Conservation (phyloP, 495 filamentous ascomycete species). For the Aspergillus mulundensis region DNA sequence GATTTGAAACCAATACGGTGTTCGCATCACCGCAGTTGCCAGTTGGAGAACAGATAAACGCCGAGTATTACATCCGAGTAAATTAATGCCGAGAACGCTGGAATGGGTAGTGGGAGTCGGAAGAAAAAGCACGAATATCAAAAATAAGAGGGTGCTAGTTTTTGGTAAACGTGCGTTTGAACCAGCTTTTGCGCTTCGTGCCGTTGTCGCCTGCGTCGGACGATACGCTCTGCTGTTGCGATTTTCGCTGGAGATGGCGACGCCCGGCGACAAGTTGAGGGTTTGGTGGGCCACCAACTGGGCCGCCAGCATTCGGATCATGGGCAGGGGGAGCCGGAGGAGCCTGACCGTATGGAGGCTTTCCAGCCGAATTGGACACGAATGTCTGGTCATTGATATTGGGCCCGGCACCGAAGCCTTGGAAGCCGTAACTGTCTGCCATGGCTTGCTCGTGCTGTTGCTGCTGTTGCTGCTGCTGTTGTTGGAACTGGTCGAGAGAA, state of each 20-base stretch:
- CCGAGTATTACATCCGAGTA: constrained; percentile 18
- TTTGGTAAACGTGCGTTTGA: constrained; percentile 77
- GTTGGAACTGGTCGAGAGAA: constrained; percentile 70
- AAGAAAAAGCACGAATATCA: background rate
- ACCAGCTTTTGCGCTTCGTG: constrained; percentile 86
- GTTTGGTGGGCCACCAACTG: constrained; percentile 20
- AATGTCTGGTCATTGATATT: constrained; percentile 17
- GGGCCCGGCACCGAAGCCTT: constrained; percentile 45
- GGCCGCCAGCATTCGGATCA: constrained; percentile 24
- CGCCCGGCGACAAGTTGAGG: constrained; percentile 17
- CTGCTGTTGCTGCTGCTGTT: constrained; percentile 34
- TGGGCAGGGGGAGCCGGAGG: constrained; percentile 6
- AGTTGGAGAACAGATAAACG: constrained; percentile 19
- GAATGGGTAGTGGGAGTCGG: constrained; percentile 1
- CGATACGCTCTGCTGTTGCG: constrained; percentile 10
- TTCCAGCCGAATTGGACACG: constrained; percentile 10
- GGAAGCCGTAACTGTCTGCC: constrained; percentile 53
- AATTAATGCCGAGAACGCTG: constrained; percentile 5
- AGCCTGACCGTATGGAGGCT: constrained; percentile 14
- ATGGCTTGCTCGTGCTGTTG: constrained; percentile 45
- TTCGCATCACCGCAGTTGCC: background rate
- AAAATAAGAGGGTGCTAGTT: constrained; percentile 19
- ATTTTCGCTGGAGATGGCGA: constrained; percentile 26
- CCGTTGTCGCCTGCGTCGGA: constrained; percentile 19
- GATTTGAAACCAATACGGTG: constrained; percentile 7